Conservation (phyloP, 805 yeast species). For the Yarrowia yakushimensis region DNA sequence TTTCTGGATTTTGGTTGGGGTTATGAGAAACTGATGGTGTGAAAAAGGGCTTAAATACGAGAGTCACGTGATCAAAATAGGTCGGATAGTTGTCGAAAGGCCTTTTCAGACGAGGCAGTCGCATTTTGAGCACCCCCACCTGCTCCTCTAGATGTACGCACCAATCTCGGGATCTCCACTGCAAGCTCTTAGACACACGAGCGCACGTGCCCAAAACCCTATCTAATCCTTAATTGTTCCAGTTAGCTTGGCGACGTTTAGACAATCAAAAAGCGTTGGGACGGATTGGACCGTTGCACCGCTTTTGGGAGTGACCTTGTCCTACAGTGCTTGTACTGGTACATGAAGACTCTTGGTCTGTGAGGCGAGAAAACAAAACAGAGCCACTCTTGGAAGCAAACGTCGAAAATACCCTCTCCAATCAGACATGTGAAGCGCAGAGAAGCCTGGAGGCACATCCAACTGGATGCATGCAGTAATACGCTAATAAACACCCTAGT, state of each 20-base stretch:
- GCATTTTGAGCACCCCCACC: too few species aligned
- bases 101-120: too few species aligned
- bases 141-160: too few species aligned
- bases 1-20: not conserved
- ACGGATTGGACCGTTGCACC: not conserved
- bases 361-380: not conserved
- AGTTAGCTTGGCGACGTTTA: constrained; percentile 4
- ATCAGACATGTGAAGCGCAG: too few species aligned
- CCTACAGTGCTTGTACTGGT: too few species aligned
- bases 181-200: not conserved
- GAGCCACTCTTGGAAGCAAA: too few species aligned
- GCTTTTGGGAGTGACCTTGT: not conserved
- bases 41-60: not conserved
- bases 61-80: too few species aligned
- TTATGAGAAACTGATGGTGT: not conserved
- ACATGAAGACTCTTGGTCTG: not conserved
- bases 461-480: too few species aligned
- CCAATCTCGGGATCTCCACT: not conserved
- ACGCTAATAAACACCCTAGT: too few species aligned
- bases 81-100: too few species aligned
- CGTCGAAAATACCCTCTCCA: too few species aligned
- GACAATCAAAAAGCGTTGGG: not conserved
- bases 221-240: constrained; percentile 5
- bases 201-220: constrained; percentile 20
- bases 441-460: too few species aligned